Conservation (phyloP, 148 eudicot species). For the Salicornia ramosissima region DNA sequence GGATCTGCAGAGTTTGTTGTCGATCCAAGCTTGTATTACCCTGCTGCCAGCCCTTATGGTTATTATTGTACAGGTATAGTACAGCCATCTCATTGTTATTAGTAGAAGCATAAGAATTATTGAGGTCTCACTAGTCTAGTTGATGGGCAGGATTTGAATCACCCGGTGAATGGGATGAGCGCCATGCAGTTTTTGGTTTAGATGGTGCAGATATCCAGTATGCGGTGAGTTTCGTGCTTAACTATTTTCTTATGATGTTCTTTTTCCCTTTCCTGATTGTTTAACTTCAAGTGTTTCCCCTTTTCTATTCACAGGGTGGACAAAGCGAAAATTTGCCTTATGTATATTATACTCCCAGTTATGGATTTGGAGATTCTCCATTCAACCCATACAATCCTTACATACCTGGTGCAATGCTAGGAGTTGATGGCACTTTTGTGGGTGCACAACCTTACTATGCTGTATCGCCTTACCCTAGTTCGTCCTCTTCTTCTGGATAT, state of each 20-base stretch:
- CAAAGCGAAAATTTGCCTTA: constrained; percentile 72
- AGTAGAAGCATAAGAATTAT: background rate
- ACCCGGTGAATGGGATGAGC: constrained; percentile 75
- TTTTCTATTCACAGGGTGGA: too few relatives aligned
- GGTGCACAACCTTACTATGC: constrained; percentile 74
- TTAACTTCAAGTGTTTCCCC: too few relatives aligned
- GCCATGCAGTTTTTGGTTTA: constrained; percentile 63
- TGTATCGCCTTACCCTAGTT: constrained; percentile 58
- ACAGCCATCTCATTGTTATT: background rate
- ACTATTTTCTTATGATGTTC: background rate
- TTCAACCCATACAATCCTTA: constrained; percentile 96
- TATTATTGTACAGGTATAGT: constrained; percentile 73
- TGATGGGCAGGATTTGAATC: constrained; percentile 60
- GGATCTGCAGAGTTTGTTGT: constrained; percentile 61
- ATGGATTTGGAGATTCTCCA: constrained; percentile 74
- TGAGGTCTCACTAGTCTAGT: background rate
- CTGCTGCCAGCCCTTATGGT: constrained; percentile 71
- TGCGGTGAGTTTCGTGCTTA: constrained; percentile 39
- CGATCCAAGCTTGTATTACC: constrained; percentile 72
- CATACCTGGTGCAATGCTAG: constrained; percentile 92
- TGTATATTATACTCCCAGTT: constrained; percentile 75
- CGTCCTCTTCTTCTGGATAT: constrained; percentile 51
- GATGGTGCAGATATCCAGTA: constrained; percentile 79
- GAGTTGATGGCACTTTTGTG: constrained; percentile 60
- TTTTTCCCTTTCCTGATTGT: background rate